Conservation (phyloP, 805 yeast species). For the Metschnikowia gelsemii region DNA sequence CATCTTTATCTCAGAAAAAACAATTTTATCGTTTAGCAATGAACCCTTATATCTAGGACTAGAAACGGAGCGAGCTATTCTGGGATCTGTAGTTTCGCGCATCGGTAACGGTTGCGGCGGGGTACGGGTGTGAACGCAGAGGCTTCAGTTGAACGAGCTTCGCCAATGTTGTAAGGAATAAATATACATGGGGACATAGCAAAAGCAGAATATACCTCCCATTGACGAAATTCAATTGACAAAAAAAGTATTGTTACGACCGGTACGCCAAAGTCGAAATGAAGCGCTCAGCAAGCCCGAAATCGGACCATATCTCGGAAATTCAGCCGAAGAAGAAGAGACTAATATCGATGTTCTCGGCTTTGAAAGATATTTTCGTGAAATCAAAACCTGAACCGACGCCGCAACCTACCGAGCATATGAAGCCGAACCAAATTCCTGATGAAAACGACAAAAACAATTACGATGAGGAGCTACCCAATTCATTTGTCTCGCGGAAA, state of each 20-base stretch:
- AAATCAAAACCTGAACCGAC: neutral
- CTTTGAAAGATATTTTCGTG: constrained; percentile 11
- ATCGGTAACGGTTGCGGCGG: neutral
- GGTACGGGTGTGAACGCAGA: constrained; percentile 9
- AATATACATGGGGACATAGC: constrained; percentile 4
- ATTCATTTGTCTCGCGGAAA: constrained; percentile 14
- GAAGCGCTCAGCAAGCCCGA: constrained; percentile 22
- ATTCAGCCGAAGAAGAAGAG: constrained; percentile 14
- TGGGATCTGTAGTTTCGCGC: neutral
- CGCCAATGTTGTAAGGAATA: neutral
- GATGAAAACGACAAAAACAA: neutral
- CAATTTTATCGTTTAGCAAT: too few species aligned
- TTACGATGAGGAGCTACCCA: constrained; percentile 9
- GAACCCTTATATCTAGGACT: neutral
- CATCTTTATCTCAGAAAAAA: too few species aligned
- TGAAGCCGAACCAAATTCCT: neutral
- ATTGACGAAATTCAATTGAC: neutral
- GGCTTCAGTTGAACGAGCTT: neutral
- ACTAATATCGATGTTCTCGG: constrained; percentile 16
- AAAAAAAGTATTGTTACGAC: neutral
- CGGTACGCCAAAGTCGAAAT: constrained; percentile 7
- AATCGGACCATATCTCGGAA: constrained; percentile 8
- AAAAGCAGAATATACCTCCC: neutral
- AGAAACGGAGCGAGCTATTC: neutral
- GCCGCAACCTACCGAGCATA: neutral